Conservation (phyloP, 2,329 filamentous ascomycete genomes). For the Colletotrichum sp. region DNA sequence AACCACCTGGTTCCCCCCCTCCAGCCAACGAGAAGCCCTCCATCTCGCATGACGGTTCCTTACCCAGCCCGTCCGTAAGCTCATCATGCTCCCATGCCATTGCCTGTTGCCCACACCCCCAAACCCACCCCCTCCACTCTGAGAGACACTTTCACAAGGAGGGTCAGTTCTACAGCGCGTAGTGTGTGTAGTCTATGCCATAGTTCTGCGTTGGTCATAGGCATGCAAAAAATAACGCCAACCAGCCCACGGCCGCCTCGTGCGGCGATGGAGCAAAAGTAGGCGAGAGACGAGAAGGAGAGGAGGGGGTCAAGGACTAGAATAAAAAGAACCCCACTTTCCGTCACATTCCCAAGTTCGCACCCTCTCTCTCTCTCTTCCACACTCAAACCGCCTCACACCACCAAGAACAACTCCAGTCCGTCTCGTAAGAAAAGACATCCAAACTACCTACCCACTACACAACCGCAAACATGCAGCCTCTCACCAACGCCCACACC, state of each 20-base stretch:
- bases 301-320: background rate
- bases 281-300: background rate
- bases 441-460: background rate
- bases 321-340: slow-evolving; percentile 2
- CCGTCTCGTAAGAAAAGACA: background rate
- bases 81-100: background rate
- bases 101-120: background rate
- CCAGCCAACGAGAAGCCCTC: slow-evolving; percentile 17
- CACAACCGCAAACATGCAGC: slow-evolving; percentile 23
- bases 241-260: background rate
- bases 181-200: background rate
- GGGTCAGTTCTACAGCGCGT: background rate
- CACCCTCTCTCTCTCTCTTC: background rate
- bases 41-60: slow-evolving; percentile 17
- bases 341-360: background rate
- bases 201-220: slow-evolving; percentile 8
- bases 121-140: background rate
- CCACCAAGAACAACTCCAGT: background rate
- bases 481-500: slow-evolving; percentile 39
- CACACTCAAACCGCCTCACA: background rate
- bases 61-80: slow-evolving; percentile 13
- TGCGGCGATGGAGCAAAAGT: background rate
- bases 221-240: background rate
- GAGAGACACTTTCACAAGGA: slow-evolving; percentile 1
- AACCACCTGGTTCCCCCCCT: background rate